Base-by-base conservation (phyloP, 306 rosid genomes). In the Sechiopsis laciniata region DNA sequence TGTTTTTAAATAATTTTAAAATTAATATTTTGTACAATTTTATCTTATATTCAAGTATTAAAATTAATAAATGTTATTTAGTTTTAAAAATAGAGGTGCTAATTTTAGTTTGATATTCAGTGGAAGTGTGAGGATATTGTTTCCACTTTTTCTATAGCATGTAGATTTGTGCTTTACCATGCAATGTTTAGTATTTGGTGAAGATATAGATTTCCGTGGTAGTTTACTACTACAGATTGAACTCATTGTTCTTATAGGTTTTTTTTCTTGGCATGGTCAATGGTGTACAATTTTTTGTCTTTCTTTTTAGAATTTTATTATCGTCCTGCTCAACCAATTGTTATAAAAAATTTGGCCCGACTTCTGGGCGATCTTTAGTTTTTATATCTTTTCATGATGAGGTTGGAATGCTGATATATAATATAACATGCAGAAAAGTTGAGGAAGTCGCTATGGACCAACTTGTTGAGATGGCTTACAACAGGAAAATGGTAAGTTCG, bases 401-500 rank as follows among this genome's bases (percentile, higher is more conserved):
- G 54, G 58, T 46, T 48, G 42, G 58, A 61, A 58, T 79, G 46
- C 61, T 78, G 77, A 71, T 63, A 52, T 76, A 82, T 42, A 20
- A 52, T 76, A 82, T 42, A 20, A 51, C 74, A 8, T 83, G 83
- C 92, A 92, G 97, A 90, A 83, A 80, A 54, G 77, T 85, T 54
- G 96, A 90, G 82, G 87, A 84, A 81, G 82, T 87, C 77, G 97
- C 96, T 17, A 84, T 87, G 83, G 95, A 92, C 87, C 86, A 88
- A 64, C 97, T 92, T 59, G 68, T 80, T 85, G 96, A 86, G 82
- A 82, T 83, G 61, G 96, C 96, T 72, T 90, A 88, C 91, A 83
- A 75, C 77, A 92, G 83, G 84, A 79, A 86, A 84, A 40, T 85
- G 97, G 97, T 92, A 82, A 80, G 77, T 46, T 22, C 20, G 14